Percentiles rank a stretch among this genome's conserved stretches.
These are phyloP conservation scores for Pugionium dolabratum DNA, from an alignment of 345 rosid genomes.

Conservation along the genomic window DNA sequence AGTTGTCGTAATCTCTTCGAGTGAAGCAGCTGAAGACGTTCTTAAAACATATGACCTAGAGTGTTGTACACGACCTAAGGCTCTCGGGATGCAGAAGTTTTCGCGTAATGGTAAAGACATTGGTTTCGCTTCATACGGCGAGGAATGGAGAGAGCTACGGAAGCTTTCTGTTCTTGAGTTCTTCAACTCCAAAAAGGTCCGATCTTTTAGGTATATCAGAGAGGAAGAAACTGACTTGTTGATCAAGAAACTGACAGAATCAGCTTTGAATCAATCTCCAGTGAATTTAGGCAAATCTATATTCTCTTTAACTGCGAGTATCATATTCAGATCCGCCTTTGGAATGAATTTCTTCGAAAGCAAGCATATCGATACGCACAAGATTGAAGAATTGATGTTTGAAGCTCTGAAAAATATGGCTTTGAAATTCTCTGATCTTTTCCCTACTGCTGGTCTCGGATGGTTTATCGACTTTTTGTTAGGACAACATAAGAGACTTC, in stretches of 20 bases:
- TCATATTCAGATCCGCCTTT: slow-evolving; percentile 41
- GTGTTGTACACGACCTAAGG: slow-evolving; percentile 46
- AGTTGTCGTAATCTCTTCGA: slow-evolving; percentile 34
- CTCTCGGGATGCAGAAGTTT: slow-evolving; percentile 33
- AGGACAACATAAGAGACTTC: slow-evolving; percentile 39
- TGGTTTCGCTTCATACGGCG: slow-evolving; percentile 47
- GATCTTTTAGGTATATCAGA: slow-evolving; percentile 41
- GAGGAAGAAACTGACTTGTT: slow-evolving; percentile 43
- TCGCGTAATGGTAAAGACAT: slow-evolving; percentile 50
- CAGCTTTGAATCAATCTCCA: slow-evolving; percentile 36
- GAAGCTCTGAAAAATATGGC: too few relatives aligned
- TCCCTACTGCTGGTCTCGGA: slow-evolving; percentile 12
- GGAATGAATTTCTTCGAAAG: slow-evolving; percentile 45
- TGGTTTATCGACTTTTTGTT: too few relatives aligned
- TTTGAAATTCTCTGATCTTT: slow-evolving; percentile 19
- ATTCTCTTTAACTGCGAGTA: slow-evolving; percentile 39
- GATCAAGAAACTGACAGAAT: slow-evolving; percentile 37
- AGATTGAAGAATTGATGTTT: slow-evolving; percentile 31
- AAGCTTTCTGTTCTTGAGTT: slow-evolving; percentile 41
- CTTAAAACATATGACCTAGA: slow-evolving; percentile 45
- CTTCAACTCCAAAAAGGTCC: slow-evolving; percentile 36
- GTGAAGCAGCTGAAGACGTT: slow-evolving; percentile 39
- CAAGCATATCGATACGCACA: slow-evolving; percentile 30
- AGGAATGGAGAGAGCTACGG: slow-evolving; percentile 47
- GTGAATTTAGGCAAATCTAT: slow-evolving; percentile 42